Evolutionary conservation across 176 grass and related monocot species (phyloP).

Genomic region (Rhipidocladum racemiflorum): DNA sequence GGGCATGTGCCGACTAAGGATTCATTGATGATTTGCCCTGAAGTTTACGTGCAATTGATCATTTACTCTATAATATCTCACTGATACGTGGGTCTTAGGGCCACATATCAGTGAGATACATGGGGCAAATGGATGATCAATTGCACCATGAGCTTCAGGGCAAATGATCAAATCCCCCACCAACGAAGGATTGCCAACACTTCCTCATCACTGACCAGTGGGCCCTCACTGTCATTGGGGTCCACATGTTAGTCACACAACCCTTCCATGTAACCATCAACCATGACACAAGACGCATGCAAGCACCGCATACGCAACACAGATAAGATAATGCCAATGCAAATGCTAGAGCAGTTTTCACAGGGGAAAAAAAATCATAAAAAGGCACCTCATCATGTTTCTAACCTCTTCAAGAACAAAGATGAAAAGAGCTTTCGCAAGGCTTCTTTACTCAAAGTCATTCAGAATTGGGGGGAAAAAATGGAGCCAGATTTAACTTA

Average conservation of each 20-base stretch:
- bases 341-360: background rate
- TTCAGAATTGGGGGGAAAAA: background rate
- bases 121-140: too few species aligned
- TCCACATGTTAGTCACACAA: background rate
- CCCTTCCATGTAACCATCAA: background rate
- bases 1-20: background rate
- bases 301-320: background rate
- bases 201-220: background rate
- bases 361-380: background rate
- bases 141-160: too few species aligned
- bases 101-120: too few species aligned
- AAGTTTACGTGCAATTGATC: too few species aligned
- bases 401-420: background rate
- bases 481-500: background rate
- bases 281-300: background rate
- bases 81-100: too few species aligned
- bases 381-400: background rate
- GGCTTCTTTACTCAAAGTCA: background rate
- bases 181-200: background rate
- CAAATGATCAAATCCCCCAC: too few species aligned
- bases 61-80: too few species aligned
- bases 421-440: background rate
- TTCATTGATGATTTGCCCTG: too few species aligned
- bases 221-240: background rate
- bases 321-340: background rate